phyloP scores from a whole-genome alignment of 1,284 basidiomycete genomes.

The Abortiporus biennis region DNA sequence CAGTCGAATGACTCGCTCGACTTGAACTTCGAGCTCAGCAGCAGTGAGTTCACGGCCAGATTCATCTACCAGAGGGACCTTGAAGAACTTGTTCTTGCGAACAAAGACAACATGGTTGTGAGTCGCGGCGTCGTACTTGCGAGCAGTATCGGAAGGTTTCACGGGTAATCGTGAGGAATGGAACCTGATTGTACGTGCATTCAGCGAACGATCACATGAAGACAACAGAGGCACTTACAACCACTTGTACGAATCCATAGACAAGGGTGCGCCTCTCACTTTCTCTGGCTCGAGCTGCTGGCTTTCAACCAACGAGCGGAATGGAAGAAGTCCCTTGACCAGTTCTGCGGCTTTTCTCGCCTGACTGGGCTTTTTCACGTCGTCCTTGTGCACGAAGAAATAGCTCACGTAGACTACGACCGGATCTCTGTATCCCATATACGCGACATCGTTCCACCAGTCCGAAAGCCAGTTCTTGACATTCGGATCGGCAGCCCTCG shows the following conservation, averaged over 20 bases:
- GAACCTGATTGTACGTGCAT: conserved; percentile 47
- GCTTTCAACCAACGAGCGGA: conserved; percentile 79
- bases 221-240: conserved; percentile 42
- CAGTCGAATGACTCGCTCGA: conserved; percentile 68
- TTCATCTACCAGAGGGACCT: conserved; percentile 62
- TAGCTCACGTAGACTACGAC: conserved; percentile 95
- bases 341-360: conserved; percentile 74
- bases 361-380: conserved; percentile 48
- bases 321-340: conserved; percentile 79
- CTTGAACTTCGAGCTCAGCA: conserved; percentile 79
- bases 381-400: conserved; percentile 87
- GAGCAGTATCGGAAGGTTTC: conserved; percentile 79
- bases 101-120: conserved; percentile 91
- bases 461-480: conserved; percentile 85
- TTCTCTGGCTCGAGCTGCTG: conserved; percentile 88
- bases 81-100: conserved; percentile 88
- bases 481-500: conserved; percentile 58
- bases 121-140: conserved; percentile 70
- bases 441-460: conserved; percentile 97
- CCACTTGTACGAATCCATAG: conserved; percentile 95
- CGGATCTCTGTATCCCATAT: conserved; percentile 83
- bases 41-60: conserved; percentile 67
- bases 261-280: conserved; percentile 76
- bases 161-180: conserved; percentile 86
- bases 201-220: neutral